Conservation (phyloP, 2,329 filamentous ascomycete genomes). For the Penicillium sp. region DNA sequence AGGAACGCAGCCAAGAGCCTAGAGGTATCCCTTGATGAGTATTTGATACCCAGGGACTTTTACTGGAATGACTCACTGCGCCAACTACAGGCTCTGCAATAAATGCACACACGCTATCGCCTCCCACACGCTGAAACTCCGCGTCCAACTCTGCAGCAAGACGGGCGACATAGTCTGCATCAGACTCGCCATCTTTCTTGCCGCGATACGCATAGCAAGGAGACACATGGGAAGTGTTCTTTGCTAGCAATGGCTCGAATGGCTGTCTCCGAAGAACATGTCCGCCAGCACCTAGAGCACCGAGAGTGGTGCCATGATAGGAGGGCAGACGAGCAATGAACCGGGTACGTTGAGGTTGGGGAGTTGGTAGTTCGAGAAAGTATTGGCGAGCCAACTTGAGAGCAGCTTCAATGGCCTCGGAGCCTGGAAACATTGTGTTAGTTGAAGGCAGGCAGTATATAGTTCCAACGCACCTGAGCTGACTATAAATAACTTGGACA, state of each 20-base stretch:
- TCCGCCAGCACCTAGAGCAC: slow-evolving; percentile 60
- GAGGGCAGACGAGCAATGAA: slow-evolving; percentile 62
- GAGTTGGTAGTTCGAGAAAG: slow-evolving; percentile 52
- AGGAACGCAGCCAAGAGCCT: slow-evolving; percentile 65
- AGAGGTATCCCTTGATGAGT: neutral
- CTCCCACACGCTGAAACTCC: slow-evolving; percentile 60
- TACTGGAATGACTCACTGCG: slow-evolving; percentile 49
- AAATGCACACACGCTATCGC: slow-evolving; percentile 64
- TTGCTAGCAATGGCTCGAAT: slow-evolving; percentile 56
- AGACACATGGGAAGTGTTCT: slow-evolving; percentile 57
- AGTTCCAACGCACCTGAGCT: slow-evolving; percentile 47
- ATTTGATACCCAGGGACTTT: neutral
- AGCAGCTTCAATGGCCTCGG: slow-evolving; percentile 64
- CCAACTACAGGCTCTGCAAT: slow-evolving; percentile 69
- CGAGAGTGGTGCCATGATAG: slow-evolving; percentile 68
- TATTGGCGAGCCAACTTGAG: slow-evolving; percentile 65
- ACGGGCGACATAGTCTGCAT: slow-evolving; percentile 55
- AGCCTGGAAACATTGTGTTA: too few relatives aligned
- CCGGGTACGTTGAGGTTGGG: slow-evolving; percentile 51
- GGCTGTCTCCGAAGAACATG: slow-evolving; percentile 56
- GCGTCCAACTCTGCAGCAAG: slow-evolving; percentile 61
- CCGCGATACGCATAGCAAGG: slow-evolving; percentile 63
- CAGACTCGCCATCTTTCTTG: slow-evolving; percentile 48
- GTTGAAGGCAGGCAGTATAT: too few relatives aligned
- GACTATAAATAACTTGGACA: slow-evolving; percentile 54